Percentiles rank a stretch among this genome's conserved stretches.
These are phyloP conservation scores for Tolypocladium cylindrosporum DNA, from an alignment of 2,329 filamentous ascomycete genomes.

Conservation along the genomic window DNA sequence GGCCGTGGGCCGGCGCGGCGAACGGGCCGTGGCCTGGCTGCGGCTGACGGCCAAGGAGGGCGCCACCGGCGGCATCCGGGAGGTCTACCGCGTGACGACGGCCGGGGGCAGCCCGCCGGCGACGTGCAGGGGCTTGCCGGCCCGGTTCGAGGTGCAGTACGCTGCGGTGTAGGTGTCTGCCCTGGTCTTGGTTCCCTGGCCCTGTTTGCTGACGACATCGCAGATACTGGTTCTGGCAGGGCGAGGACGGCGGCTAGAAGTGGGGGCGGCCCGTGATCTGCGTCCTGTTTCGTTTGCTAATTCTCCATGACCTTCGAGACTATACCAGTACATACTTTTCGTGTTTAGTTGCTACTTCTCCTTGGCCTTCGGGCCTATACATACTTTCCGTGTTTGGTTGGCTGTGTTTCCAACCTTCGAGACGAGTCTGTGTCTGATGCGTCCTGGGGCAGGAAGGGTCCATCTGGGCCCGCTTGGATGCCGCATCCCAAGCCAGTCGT, in stretches of 20 bases:
- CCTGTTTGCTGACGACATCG: neutral
- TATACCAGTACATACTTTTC: neutral
- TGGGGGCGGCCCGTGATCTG: neutral
- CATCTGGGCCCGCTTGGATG: neutral
- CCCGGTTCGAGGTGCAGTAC: conserved; percentile 66
- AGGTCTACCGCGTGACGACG: conserved; percentile 78
- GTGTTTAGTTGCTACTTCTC: no score
- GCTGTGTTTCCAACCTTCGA: no score
- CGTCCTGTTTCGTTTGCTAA: neutral
- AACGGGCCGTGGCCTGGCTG: conserved; percentile 71
- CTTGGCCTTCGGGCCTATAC: no score
- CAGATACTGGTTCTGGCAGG: conserved; percentile 29
- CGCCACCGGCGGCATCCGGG: conserved; percentile 54
- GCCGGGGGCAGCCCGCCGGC: conserved; percentile 69
- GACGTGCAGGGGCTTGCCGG: conserved; percentile 57
- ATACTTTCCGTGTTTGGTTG: neutral
- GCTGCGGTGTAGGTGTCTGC: conserved; percentile 63
- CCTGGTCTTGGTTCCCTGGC: no score
- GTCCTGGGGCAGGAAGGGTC: neutral
- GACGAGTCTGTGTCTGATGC: neutral
- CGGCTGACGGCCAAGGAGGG: conserved; percentile 47
- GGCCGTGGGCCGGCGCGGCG: conserved; percentile 47
- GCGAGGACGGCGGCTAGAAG: neutral
- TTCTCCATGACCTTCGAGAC: neutral
- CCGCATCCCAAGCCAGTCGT: neutral